Percentiles rank a stretch among this genome's conserved stretches.
Evolutionary conservation across 192 early-diverging fungal species (phyloP).

Genomic region (Lunasporangiospora selenospora): DNA sequence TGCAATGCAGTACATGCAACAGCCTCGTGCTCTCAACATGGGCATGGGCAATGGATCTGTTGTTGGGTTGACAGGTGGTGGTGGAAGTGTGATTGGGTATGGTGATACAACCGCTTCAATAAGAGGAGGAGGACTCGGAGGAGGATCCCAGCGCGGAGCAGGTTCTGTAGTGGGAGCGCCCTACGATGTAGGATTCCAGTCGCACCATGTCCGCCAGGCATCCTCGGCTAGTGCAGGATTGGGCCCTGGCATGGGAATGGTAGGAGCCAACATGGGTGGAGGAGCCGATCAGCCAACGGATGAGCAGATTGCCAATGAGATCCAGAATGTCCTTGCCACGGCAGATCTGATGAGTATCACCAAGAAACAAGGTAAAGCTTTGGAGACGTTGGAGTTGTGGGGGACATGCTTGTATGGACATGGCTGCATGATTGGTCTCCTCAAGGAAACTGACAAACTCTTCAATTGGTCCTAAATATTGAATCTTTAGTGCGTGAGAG

Average conservation of each 20-base stretch:
- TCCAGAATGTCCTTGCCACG: slow-evolving; percentile 81
- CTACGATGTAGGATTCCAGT: slow-evolving; percentile 10
- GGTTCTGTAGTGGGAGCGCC: slow-evolving; percentile 25
- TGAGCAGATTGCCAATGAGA: slow-evolving; percentile 70
- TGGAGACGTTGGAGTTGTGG: no score
- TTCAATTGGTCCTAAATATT: no score
- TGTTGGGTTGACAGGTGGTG: not conserved
- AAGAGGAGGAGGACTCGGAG: slow-evolving; percentile 10
- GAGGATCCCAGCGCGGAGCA: slow-evolving; percentile 21
- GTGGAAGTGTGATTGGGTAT: not conserved
- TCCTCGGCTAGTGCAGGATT: slow-evolving; percentile 14
- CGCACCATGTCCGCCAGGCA: slow-evolving; percentile 18
- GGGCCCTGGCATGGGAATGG: not conserved
- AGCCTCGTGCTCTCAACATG: not conserved
- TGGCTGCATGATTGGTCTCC: no score
- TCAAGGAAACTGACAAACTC: no score
- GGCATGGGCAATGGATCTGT: not conserved
- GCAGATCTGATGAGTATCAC: slow-evolving; percentile 98
- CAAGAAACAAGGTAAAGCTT: slow-evolving; percentile 89
- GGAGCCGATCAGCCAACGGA: slow-evolving; percentile 60
- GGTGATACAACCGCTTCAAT: not conserved
- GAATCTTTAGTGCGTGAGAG: slow-evolving; percentile 82
- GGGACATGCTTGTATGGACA: no score
- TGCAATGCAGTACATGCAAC: not conserved
- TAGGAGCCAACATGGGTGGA: not conserved